Evolutionary conservation across 2,329 filamentous ascomycete genomes (phyloP).

Genomic region (Paecilomyces sp.): DNA sequence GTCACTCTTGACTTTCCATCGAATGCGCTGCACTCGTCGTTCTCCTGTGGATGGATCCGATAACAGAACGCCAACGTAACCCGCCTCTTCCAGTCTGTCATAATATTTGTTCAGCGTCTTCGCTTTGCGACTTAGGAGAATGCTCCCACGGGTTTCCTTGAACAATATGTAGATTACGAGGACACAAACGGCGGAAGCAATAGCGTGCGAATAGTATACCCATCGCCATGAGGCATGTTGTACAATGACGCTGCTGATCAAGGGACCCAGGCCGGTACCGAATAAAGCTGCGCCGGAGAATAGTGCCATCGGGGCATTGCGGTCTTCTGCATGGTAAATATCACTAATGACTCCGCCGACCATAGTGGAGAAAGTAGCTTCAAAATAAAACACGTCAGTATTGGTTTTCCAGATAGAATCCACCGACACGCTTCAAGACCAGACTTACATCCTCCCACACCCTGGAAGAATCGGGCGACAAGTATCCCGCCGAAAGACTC

Average conservation of each 20-base stretch:
- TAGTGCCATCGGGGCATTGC: constrained; percentile 84
- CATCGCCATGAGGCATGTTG: constrained; percentile 67
- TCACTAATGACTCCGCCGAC: constrained; percentile 89
- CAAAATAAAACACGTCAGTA: not conserved
- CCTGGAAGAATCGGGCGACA: constrained; percentile 66
- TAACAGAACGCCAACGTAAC: constrained; percentile 51
- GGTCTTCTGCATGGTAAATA: constrained; percentile 67
- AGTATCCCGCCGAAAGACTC: constrained; percentile 65
- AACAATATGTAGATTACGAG: constrained; percentile 62
- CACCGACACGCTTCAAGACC: not conserved
- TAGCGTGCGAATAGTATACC: constrained; percentile 82
- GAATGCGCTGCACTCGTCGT: constrained; percentile 47
- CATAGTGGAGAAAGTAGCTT: constrained; percentile 70
- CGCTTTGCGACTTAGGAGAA: constrained; percentile 71
- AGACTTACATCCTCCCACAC: constrained; percentile 63
- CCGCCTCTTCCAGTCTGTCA: constrained; percentile 59
- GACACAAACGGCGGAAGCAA: constrained; percentile 59
- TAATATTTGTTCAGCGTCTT: constrained; percentile 71
- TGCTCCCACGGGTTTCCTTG: constrained; percentile 73
- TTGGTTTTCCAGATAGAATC: not conserved
- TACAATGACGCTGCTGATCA: constrained; percentile 64
- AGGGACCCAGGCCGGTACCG: constrained; percentile 71
- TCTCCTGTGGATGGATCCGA: constrained; percentile 17
- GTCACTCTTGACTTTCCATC: constrained; percentile 75
- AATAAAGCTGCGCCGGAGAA: constrained; percentile 74